Base-by-base conservation (phyloP, 805 yeast species). In the Zygosaccharomyces bisporus region DNA sequence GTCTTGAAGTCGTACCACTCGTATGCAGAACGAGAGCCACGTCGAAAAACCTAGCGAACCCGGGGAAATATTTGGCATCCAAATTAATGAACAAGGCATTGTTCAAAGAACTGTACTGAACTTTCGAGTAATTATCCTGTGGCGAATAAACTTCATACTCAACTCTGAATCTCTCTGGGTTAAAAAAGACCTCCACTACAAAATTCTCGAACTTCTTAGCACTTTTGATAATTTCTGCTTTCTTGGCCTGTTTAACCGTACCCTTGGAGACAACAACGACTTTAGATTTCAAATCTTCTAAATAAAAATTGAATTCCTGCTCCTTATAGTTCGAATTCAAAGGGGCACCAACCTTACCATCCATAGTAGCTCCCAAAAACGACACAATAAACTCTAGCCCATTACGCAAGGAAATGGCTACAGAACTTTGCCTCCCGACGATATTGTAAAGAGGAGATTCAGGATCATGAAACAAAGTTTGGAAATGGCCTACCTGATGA, bases 1-100 rank as follows among this genome's bases (percentile, higher is more conserved):
- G 89, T 41, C 81, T 73, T 2, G 88, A 87, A 2, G 89, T 83
- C 6, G 89, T 83, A 23, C 90, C 90, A 37, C 83, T 76, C 6
- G 90, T 83, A 63, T 83, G 88, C 38, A 83, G 65, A 19, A 83
- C 78, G 60, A 83, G 64, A 2, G 87, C 87, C 29, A 78, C 71
- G 46, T 80, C 83, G 36, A 71, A 64, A 1, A 79, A 73, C 12
- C 60, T 50, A 2, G 80, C 71, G 40, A 51, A 61, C 2, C 77
- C 76, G 17, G 76, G 73, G 46, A 73, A 64, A 14, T 40, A 44
- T 13, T 36, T 54, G 0, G 50, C 40, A 31, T 47, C 51, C 9
- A 45, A 50, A 50, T 71, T 70, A 30, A 56, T 38, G 52, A 61
- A 67, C 10, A 56, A 54, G 5, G 73, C 66, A 25, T 49, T 47